Evolutionary conservation across 208 protist species (phyloP).

Genomic region (Paratrypanosoma confusum): DNA sequence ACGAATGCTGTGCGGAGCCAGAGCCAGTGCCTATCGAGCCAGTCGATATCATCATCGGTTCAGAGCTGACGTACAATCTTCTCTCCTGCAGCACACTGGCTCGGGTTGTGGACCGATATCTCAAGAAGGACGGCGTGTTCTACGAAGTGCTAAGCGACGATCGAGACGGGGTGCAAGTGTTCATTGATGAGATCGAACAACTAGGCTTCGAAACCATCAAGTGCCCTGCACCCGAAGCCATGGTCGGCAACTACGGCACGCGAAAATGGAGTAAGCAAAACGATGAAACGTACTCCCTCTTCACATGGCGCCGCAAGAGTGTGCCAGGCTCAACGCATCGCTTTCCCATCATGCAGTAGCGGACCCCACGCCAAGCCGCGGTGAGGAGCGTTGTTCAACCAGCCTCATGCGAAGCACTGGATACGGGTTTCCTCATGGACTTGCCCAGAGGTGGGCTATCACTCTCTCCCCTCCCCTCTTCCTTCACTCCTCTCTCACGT

Average conservation of each 20-base stretch:
- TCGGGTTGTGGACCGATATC: neutral
- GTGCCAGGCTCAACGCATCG: neutral
- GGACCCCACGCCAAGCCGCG: too few relatives aligned
- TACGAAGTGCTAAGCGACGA: neutral
- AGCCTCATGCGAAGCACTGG: too few relatives aligned
- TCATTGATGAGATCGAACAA: neutral
- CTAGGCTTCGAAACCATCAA: neutral
- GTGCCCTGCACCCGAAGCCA: neutral
- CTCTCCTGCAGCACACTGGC: neutral
- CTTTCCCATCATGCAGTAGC: neutral
- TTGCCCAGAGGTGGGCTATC: too few relatives aligned
- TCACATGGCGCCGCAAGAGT: conserved; percentile 1
- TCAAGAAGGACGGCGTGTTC: neutral
- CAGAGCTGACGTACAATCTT: neutral
- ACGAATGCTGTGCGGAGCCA: neutral
- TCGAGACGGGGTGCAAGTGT: neutral
- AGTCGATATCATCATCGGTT: conserved; percentile 1
- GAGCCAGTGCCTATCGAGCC: neutral
- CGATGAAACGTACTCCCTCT: neutral
- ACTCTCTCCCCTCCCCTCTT: too few relatives aligned
- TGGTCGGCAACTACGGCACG: neutral
- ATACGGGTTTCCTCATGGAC: too few relatives aligned
- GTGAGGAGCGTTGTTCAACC: too few relatives aligned
- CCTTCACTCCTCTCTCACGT: too few relatives aligned
- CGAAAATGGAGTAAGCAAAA: conserved; percentile 2